Base-by-base conservation (phyloP, 2,329 filamentous ascomycete species). In the Fusarium sp. region DNA sequence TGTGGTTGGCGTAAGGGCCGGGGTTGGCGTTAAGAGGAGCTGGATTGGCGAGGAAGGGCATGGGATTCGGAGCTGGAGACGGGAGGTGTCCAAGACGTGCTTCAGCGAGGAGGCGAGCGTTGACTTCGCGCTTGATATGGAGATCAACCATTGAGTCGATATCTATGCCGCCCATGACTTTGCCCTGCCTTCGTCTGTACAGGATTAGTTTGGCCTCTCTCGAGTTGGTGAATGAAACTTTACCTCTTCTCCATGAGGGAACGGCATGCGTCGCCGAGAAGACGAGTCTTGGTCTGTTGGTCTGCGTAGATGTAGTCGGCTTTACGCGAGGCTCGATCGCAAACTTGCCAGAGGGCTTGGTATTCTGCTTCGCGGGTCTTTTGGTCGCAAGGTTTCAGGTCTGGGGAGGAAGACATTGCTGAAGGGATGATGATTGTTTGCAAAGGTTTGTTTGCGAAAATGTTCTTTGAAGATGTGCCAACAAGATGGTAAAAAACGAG, bases 331-430 rank as follows among this genome's bases (percentile, higher is more conserved):
- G 58, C 38, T 36, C 73, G 73, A 5, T 73, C 65, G 40, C 65
- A 73, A 22, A 55, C 54, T 45, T 73, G 71, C 73, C 73, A 75
- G 39, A 75, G 50, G 10, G 73, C 65, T 10, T 75, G 73, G 19
- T 75, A 75, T 38, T 75, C 73, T 31, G 73, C 73, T 0, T 69
- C 71, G 3, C 68, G 70, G 24, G 59, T 59, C 4, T 57, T 63
- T 22, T 17, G 26, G 45, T 28, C 42, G 2, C 40, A 36, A 11
- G 24, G 7, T 19, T 69, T 65, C 26, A 34, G 2, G 31, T 62
- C 55, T 7, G 53, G 21, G 7, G 43, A 44, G n/a, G 45, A 34
- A 17, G 67, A 46, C 70, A 73, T 72, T 49, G 46, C 36, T 21
- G 15, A 46, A 26, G 42, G 15, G 38, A 36, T 10, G 7, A 7